Conservation (phyloP, 148 eudicot genomes). For the Fagopyrum tataricum region DNA sequence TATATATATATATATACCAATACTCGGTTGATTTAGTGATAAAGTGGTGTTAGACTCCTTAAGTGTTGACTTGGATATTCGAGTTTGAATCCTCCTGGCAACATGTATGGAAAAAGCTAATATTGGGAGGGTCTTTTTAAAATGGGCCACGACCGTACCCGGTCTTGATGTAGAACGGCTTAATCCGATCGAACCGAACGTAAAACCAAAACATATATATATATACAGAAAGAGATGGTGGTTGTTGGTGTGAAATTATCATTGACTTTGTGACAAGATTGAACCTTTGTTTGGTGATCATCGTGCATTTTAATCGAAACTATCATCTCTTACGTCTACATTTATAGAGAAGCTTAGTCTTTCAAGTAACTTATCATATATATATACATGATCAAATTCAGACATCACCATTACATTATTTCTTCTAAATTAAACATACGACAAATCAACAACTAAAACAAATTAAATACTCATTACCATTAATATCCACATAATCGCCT, state of each 20-base stretch:
- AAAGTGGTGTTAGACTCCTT: too few relatives aligned
- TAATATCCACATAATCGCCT: not conserved
- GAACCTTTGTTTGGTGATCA: not conserved
- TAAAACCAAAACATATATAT: too few relatives aligned
- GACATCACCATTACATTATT: not conserved
- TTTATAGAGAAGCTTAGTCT: not conserved
- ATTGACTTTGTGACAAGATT: slow-evolving; percentile 3
- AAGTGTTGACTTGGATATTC: too few relatives aligned
- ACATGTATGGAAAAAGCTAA: too few relatives aligned
- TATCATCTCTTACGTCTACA: not conserved
- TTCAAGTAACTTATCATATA: slow-evolving; percentile 1
- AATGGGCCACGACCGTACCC: too few relatives aligned
- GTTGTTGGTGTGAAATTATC: not conserved
- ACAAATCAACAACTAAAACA: not conserved
- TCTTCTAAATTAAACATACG: not conserved
- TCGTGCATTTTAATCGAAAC: not conserved
- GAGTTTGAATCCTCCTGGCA: too few relatives aligned
- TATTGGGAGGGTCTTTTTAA: too few relatives aligned
- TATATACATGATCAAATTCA: not conserved
- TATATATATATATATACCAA: too few relatives aligned
- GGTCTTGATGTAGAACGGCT: too few relatives aligned
- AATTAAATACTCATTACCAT: not conserved
- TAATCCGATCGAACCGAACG: too few relatives aligned
- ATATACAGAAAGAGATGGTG: not conserved
- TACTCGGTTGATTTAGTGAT: too few relatives aligned